phyloP scores from a whole-genome alignment of 352 stramenopile species.

The Pythium sp. region DNA sequence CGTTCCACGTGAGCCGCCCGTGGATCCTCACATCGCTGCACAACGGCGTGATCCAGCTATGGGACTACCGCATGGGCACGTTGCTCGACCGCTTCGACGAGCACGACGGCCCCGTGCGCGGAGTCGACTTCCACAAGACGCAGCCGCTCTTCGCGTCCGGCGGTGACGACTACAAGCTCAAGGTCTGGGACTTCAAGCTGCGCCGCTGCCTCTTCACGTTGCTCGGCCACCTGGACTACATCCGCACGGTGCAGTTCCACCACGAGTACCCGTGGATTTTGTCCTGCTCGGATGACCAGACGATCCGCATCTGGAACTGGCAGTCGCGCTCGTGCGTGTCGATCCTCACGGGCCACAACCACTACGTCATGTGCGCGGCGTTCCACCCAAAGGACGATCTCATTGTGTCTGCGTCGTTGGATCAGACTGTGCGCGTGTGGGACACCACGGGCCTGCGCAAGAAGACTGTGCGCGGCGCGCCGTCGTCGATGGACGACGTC shows the following conservation, averaged over 20 bases:
- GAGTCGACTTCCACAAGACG: conserved; percentile 98
- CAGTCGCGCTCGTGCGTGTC: conserved; percentile 97
- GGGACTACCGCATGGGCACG: conserved; percentile 99
- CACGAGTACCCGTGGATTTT: conserved; percentile 99
- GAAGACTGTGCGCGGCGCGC: conserved; percentile 95
- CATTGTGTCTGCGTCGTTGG: conserved; percentile 98
- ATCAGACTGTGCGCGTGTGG: conserved; percentile 99
- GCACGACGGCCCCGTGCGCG: conserved; percentile 98
- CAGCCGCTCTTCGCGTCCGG: conserved; percentile 98
- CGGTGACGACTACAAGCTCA: conserved; percentile 99
- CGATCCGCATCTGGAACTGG: conserved; percentile 99
- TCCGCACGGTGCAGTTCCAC: conserved; percentile 99
- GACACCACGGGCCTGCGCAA: conserved; percentile 99
- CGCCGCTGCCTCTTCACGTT: conserved; percentile 98
- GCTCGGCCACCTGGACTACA: conserved; percentile 99
- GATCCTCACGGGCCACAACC: conserved; percentile 99
- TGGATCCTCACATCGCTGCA: conserved; percentile 99
- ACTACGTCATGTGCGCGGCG: conserved; percentile 99
- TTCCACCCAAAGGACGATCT: conserved; percentile 99
- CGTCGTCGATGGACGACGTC: conserved; percentile 75
- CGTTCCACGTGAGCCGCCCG: conserved; percentile 97
- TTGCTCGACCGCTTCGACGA: conserved; percentile 99
- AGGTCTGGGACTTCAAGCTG: conserved; percentile 99
- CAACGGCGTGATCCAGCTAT: conserved; percentile 97
- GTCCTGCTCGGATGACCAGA: conserved; percentile 98